A percentile compares a stretch with the other conserved stretches of the same genome.
These are phyloP conservation scores for Calocybe cyanea DNA, from an alignment of 768 basidiomycete species.

Conservation along the genomic window DNA sequence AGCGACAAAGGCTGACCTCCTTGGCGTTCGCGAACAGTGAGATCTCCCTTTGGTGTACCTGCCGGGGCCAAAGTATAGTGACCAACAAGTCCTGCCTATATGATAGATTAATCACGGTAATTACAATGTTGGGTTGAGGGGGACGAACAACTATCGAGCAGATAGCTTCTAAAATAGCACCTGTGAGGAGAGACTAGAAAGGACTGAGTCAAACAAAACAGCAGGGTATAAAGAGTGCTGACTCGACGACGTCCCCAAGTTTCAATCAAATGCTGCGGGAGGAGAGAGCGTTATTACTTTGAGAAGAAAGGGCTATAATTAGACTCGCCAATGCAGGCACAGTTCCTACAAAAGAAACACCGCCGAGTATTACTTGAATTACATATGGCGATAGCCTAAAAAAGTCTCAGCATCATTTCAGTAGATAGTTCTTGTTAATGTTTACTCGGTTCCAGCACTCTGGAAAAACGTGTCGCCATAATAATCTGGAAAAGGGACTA, in stretches of 20 bases:
- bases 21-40: slow-evolving; percentile 53
- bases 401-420: neutral
- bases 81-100: slow-evolving; percentile 64
- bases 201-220: neutral
- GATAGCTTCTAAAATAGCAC: slow-evolving; percentile 54
- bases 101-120: neutral
- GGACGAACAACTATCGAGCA: slow-evolving; percentile 57
- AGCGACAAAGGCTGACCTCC: slow-evolving; percentile 34
- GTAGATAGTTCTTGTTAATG: neutral
- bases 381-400: slow-evolving; percentile 60
- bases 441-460: slow-evolving; percentile 59
- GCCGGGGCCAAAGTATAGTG: slow-evolving; percentile 60
- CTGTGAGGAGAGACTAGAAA: slow-evolving; percentile 58
- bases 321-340: slow-evolving; percentile 58
- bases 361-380: slow-evolving; percentile 76
- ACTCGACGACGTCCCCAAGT: slow-evolving; percentile 69
- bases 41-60: slow-evolving; percentile 39
- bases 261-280: slow-evolving; percentile 55
- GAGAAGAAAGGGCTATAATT: neutral
- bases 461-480: slow-evolving; percentile 82
- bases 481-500: slow-evolving; percentile 45
- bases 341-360: slow-evolving; percentile 67
- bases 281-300: neutral
- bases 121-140: neutral
- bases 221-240: slow-evolving; percentile 10